Conservation (phyloP, 176 grass and related monocot genomes). For the Rhynchospora pubera region DNA sequence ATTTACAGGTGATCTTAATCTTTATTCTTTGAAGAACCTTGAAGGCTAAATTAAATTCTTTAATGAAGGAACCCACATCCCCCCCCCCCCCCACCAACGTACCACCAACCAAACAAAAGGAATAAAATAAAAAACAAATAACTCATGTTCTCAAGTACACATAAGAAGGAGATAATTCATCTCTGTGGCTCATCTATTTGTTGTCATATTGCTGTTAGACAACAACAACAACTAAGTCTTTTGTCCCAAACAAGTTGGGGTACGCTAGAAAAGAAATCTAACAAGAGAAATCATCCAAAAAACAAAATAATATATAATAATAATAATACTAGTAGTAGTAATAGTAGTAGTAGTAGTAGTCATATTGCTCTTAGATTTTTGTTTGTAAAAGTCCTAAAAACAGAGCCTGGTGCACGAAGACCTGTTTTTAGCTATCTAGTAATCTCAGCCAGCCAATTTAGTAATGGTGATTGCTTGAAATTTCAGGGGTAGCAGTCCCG, state of each 20-base stretch:
- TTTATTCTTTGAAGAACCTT: background rate
- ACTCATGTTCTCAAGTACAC: background rate
- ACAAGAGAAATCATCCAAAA: too few species aligned
- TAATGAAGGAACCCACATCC: background rate
- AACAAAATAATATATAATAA: too few species aligned
- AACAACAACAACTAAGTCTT: too few species aligned
- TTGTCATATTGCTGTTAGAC: background rate
- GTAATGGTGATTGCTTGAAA: background rate
- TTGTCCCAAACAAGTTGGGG: too few species aligned
- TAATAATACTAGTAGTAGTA: too few species aligned
- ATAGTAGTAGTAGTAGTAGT: too few species aligned
- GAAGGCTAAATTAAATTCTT: conserved; percentile 11
- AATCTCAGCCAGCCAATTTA: background rate
- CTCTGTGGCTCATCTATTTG: background rate
- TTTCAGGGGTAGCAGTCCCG: conserved; percentile 8
- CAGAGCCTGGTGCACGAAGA: too few species aligned
- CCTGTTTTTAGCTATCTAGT: too few species aligned
- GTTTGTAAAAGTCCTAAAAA: too few species aligned
- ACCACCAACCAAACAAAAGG: background rate
- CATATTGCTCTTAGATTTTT: too few species aligned
- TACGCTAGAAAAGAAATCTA: too few species aligned
- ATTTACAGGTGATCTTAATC: conserved; percentile 40
- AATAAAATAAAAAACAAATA: background rate
- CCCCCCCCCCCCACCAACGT: background rate
- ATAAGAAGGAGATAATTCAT: background rate